phyloP scores from a whole-genome alignment of 495 filamentous ascomycete genomes.

The Penicillium taxi region DNA sequence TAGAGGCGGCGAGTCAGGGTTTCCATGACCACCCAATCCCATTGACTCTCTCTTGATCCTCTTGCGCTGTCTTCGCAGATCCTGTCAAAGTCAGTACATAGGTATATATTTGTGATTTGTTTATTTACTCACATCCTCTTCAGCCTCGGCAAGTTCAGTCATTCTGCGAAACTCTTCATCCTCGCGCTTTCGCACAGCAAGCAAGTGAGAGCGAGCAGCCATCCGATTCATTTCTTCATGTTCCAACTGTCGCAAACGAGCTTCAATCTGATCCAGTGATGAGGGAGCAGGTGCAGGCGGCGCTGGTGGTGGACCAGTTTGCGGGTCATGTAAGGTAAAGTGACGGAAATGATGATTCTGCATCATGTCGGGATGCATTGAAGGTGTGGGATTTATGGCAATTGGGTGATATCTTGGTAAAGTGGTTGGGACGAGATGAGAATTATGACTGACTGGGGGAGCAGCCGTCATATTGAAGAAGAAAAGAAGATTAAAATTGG shows the following conservation, averaged over 20 bases:
- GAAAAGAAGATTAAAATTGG: slow-evolving; percentile 5
- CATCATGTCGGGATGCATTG: slow-evolving; percentile 29
- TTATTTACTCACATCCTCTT: slow-evolving; percentile 37
- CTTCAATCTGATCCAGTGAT: slow-evolving; percentile 39
- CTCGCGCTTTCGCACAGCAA: slow-evolving; percentile 41
- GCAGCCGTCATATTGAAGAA: slow-evolving; percentile 29
- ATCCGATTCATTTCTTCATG: slow-evolving; percentile 41
- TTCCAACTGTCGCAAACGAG: slow-evolving; percentile 39
- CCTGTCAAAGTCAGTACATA: slow-evolving; percentile 20
- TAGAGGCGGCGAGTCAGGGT: slow-evolving; percentile 36
- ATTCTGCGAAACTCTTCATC: slow-evolving; percentile 43
- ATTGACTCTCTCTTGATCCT: slow-evolving; percentile 42
- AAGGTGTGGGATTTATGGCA: slow-evolving; percentile 40
- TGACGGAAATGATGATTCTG: slow-evolving; percentile 35
- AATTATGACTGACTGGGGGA: slow-evolving; percentile 33
- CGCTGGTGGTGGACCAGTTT: slow-evolving; percentile 20
- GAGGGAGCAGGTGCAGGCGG: slow-evolving; percentile 23
- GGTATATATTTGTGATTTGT: not conserved
- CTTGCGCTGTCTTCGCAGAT: slow-evolving; percentile 41
- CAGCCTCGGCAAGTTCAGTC: slow-evolving; percentile 39
- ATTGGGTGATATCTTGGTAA: slow-evolving; percentile 41
- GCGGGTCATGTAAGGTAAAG: slow-evolving; percentile 33
- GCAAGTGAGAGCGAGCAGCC: slow-evolving; percentile 35
- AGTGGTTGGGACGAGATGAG: slow-evolving; percentile 27
- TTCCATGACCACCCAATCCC: slow-evolving; percentile 32